Base-by-base conservation (phyloP, 768 basidiomycete genomes). In the Psilocybe azurescens region DNA sequence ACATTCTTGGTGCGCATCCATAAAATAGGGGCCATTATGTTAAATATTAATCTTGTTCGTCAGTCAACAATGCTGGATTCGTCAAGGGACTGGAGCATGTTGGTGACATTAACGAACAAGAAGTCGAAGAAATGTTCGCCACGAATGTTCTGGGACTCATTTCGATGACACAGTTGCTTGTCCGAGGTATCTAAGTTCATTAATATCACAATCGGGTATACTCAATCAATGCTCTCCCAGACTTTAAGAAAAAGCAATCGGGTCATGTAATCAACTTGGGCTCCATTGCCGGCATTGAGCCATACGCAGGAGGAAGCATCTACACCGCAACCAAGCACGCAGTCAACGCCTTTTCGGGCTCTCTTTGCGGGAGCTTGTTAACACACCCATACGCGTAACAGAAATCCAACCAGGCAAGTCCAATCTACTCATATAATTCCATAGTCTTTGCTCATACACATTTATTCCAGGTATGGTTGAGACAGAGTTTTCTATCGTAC, bases 251-350 rank as follows among this genome's bases (percentile, higher is more conserved):
- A 57, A 89, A 83, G 72, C 86, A 89, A 69, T 78, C 86, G 3
- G 93, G 94, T 0, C 95, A 96, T 78, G 80, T 99, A 67, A 98
- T 99, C 78, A 97, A 97, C 75, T 80, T 99, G 53, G 96, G 97
- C 7, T 97, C 95, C 10, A 86, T 99, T 60, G 96, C 97, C 11
- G 95, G 92, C 53, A 79, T 83, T 8, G 95, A 95, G 70, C 74
- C 97, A 4, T 99, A 99, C 70, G 86, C 88, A 11, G 96, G 95
- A 30, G 97, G 96, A 7, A 84, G 89, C 64, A 91, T 98, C 67
- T 99, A 97, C 76, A 93, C 89, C 63, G 97, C 97, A 4, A 96
- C 95, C 13, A 95, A 95, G 70, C 83, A 86, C 66, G 93, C 93
- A 20, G 90, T 99, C 7, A 83, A 84, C 51, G 93, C 96, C 2